Percentiles rank a stretch among this genome's conserved stretches.
phyloP scores from a whole-genome alignment of 23 red algal genomes.

The Gracilaria domingensis region DNA sequence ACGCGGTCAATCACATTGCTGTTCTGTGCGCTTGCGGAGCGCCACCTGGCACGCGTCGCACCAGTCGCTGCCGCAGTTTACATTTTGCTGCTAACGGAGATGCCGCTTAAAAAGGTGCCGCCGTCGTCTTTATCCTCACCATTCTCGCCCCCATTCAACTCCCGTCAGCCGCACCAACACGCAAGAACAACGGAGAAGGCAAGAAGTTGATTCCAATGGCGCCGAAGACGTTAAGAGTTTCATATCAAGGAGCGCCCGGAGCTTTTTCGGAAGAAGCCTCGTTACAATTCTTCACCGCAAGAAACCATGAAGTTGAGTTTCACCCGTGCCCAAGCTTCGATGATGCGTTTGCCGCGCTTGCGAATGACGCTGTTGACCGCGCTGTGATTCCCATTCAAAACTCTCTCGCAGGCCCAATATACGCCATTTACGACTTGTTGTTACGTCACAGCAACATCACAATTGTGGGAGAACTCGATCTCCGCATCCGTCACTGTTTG shows the following conservation, averaged over 20 bases:
- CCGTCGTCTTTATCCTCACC: neutral
- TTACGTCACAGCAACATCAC: slow-evolving; percentile 67
- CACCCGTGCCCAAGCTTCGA: slow-evolving; percentile 78
- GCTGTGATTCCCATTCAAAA: slow-evolving; percentile 94
- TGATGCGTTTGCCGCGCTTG: slow-evolving; percentile 61
- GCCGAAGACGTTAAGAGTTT: slow-evolving; percentile 39
- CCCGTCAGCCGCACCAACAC: neutral
- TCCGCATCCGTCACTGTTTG: slow-evolving; percentile 92
- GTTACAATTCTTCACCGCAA: slow-evolving; percentile 69
- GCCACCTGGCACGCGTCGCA: neutral
- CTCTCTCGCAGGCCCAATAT: slow-evolving; percentile 95
- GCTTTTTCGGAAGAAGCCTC: slow-evolving; percentile 96
- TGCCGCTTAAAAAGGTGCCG: too few species aligned
- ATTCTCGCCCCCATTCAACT: neutral
- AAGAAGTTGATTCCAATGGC: neutral
- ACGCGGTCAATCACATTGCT: neutral
- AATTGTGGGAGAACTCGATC: slow-evolving; percentile 95
- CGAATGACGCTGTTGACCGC: slow-evolving; percentile 43
- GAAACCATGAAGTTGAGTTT: slow-evolving; percentile 11
- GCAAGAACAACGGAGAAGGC: neutral
- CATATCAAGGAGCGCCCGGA: slow-evolving; percentile 93
- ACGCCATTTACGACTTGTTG: slow-evolving; percentile 89
- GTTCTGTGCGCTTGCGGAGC: neutral
- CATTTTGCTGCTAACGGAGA: neutral
- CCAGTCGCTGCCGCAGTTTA: neutral